Base-by-base conservation (phyloP, 208 protist genomes). In the Acanthamoeba royreba region DNA sequence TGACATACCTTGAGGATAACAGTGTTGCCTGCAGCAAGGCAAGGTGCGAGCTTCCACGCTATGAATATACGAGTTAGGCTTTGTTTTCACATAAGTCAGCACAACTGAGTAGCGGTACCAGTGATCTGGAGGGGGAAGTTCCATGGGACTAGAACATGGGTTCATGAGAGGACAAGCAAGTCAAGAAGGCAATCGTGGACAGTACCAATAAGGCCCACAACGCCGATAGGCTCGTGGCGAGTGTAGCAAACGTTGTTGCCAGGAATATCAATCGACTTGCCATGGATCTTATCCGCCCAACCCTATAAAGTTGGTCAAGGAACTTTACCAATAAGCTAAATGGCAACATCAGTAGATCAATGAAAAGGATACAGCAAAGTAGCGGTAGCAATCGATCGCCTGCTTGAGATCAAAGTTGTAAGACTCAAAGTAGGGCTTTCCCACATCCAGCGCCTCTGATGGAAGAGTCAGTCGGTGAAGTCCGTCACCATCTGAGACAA, bases 401-500 rank as follows among this genome's bases (percentile, higher is more conserved):
- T 81, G 69, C 69, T 81, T 81, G 69, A 81, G 69, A n/a, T 81
- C 69, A 49, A 81, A 81, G 69, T 81, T 81, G 69, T 33, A 47
- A 13, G 69, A 81, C 38, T 81, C 69, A 22, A 81, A 81, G 38
- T 33, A 42, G 0, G 69, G 69, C 40, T 81, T 81, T 33, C 69
- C 69, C 9, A 81, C 69, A 25, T 81, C 69, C 4, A 81, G 69
- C 2, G 69, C 43, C 38, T 81, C 69, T 81, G 40, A n/a, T n/a
- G n/a, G n/a, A n/a, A n/a, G n/a, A n/a, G n/a, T n/a, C n/a, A n/a
- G n/a, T n/a, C n/a, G n/a, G n/a, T n/a, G n/a, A n/a, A n/a, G n/a
- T n/a, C n/a, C n/a, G n/a, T n/a, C n/a, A n/a, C 1, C 8, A 0
- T 9, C 17, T 11, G 33, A 33, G 38, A 17, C 9, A 15, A 86